These are phyloP conservation scores for Drosera capensis DNA, from an alignment of 148 eudicot genomes.

Conservation along the genomic window DNA sequence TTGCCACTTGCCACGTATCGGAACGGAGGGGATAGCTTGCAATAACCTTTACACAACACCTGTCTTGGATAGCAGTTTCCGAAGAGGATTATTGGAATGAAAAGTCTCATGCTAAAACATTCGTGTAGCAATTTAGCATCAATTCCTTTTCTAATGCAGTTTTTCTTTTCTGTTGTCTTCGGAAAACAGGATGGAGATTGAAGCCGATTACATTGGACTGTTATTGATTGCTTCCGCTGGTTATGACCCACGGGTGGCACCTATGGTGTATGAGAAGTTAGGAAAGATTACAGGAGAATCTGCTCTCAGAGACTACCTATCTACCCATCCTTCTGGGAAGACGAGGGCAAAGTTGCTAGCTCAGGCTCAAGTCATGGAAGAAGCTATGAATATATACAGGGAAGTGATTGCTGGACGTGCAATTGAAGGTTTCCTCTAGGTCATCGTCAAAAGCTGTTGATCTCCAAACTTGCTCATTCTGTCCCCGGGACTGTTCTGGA, in stretches of 20 bases:
- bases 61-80: no score
- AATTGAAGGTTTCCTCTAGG: conserved; percentile 55
- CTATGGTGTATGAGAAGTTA: conserved; percentile 70
- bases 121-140: no score
- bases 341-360: conserved; percentile 52
- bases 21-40: no score
- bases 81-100: no score
- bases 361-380: conserved; percentile 79
- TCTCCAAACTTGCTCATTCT: no score
- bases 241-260: conserved; percentile 75
- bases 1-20: no score
- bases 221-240: conserved; percentile 75
- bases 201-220: conserved; percentile 90
- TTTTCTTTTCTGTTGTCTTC: not conserved
- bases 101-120: no score
- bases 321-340: conserved; percentile 92
- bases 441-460: no score
- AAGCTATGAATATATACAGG: conserved; percentile 57
- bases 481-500: no score
- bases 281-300: conserved; percentile 40
- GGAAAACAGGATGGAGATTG: conserved; percentile 71
- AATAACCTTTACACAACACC: no score
- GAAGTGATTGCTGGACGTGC: conserved; percentile 43
- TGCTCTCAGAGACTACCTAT: conserved; percentile 5
- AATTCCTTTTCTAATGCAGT: not conserved